These are phyloP conservation scores for Aquilaria agallochum DNA, from an alignment of 441 rosid species.

Conservation along the genomic window DNA sequence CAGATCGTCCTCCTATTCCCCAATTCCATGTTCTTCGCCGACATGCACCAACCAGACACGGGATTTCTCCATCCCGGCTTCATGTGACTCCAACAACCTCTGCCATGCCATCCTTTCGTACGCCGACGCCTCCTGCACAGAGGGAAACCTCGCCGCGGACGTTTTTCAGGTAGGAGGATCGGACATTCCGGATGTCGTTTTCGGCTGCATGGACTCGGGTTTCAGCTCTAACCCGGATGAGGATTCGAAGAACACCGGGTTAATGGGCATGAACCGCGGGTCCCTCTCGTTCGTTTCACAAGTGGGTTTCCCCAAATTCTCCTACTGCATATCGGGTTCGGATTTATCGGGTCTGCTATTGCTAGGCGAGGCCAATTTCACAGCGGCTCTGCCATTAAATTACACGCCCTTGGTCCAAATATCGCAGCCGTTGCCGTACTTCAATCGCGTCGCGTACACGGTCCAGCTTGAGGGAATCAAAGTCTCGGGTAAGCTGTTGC, in stretches of 20 bases:
- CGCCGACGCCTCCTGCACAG: conserved; percentile 81
- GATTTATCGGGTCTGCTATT: conserved; percentile 68
- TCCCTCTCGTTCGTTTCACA: conserved; percentile 77
- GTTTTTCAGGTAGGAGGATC: conserved; percentile 50
- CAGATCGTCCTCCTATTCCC: conserved; percentile 56
- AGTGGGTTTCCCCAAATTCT: conserved; percentile 73
- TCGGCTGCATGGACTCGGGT: conserved; percentile 77
- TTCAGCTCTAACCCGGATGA: conserved; percentile 65
- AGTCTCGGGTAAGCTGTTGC: conserved; percentile 48
- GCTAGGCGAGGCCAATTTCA: conserved; percentile 66
- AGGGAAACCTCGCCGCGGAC: conserved; percentile 79
- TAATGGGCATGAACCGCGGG: conserved; percentile 91
- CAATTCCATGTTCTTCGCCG: conserved; percentile 63
- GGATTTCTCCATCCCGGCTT: conserved; percentile 75
- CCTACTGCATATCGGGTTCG: conserved; percentile 75
- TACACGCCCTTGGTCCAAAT: conserved; percentile 74
- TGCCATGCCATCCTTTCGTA: conserved; percentile 80
- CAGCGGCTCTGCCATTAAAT: conserved; percentile 50
- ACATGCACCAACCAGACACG: conserved; percentile 60
- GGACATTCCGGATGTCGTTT: conserved; percentile 39
- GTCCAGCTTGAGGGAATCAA: conserved; percentile 83
- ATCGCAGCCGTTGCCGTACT: conserved; percentile 66
- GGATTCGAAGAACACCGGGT: conserved; percentile 61
- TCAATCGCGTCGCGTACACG: conserved; percentile 85
- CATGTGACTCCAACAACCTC: conserved; percentile 66